These are phyloP conservation scores for Annulohypoxylon bovei DNA, from an alignment of 495 filamentous ascomycete species.

Conservation along the genomic window DNA sequence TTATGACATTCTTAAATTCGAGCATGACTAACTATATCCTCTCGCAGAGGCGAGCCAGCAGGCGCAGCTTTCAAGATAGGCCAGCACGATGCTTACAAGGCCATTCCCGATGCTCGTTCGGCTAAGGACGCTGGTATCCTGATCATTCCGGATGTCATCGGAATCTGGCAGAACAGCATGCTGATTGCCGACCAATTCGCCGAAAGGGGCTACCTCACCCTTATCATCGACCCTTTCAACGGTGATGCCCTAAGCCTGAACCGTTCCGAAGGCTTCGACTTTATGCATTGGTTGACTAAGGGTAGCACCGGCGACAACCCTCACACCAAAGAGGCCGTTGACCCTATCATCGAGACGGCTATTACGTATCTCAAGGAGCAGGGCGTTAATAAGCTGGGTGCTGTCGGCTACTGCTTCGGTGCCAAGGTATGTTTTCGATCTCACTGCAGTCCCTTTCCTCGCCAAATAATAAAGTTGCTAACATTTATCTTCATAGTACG, in stretches of 20 bases:
- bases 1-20: neutral
- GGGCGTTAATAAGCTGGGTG: slow-evolving; percentile 71
- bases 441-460: too few relatives aligned
- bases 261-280: slow-evolving; percentile 64
- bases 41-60: slow-evolving; percentile 50
- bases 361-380: slow-evolving; percentile 60
- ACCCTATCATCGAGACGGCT: slow-evolving; percentile 59
- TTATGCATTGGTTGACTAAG: slow-evolving; percentile 66
- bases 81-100: slow-evolving; percentile 61
- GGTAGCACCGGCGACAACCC: slow-evolving; percentile 61
- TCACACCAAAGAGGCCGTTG: slow-evolving; percentile 67
- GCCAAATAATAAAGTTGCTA: neutral
- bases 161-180: slow-evolving; percentile 79
- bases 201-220: slow-evolving; percentile 78
- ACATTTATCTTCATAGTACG: slow-evolving; percentile 49
- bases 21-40: neutral
- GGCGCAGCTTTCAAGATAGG: slow-evolving; percentile 56
- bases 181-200: slow-evolving; percentile 86
- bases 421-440: slow-evolving; percentile 56
- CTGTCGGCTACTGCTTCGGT: slow-evolving; percentile 84
- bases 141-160: slow-evolving; percentile 72
- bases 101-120: slow-evolving; percentile 54
- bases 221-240: slow-evolving; percentile 81
- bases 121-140: slow-evolving; percentile 62
- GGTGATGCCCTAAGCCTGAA: slow-evolving; percentile 72